Evolutionary conservation across 2,329 filamentous ascomycete genomes (phyloP).

Genomic region (Aspergillus novoparasiticus): DNA sequence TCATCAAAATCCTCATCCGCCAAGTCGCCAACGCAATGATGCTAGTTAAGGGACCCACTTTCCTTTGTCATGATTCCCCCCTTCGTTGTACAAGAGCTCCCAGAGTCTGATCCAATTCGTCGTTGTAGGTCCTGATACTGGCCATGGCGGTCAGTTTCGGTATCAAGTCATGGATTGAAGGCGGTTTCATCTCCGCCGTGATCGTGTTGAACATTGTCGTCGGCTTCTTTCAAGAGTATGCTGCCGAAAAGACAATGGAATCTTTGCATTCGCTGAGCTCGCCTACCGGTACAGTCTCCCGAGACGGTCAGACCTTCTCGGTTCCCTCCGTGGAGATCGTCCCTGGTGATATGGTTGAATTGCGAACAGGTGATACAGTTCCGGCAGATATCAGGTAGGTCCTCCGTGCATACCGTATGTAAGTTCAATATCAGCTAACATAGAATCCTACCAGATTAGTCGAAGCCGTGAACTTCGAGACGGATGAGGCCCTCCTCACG

Average conservation of each 20-base stretch:
- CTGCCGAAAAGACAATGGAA: slow-evolving; percentile 61
- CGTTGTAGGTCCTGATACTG: slow-evolving; percentile 69
- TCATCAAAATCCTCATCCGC: slow-evolving; percentile 68
- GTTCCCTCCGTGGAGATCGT: slow-evolving; percentile 60
- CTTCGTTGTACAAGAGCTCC: slow-evolving; percentile 12
- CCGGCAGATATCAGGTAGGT: slow-evolving; percentile 59
- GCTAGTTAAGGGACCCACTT: slow-evolving; percentile 50
- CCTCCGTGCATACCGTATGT: not conserved
- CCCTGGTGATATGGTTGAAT: slow-evolving; percentile 56
- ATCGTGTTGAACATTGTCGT: slow-evolving; percentile 60
- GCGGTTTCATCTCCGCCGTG: slow-evolving; percentile 59
- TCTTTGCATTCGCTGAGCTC: slow-evolving; percentile 56
- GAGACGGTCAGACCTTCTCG: slow-evolving; percentile 55
- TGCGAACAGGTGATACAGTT: slow-evolving; percentile 58
- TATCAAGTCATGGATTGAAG: slow-evolving; percentile 58
- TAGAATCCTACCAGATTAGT: slow-evolving; percentile 34
- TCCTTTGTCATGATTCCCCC: slow-evolving; percentile 3
- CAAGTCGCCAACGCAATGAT: slow-evolving; percentile 71
- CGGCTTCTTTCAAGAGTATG: slow-evolving; percentile 61
- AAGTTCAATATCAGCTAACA: not conserved
- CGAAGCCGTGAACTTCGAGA: slow-evolving; percentile 68
- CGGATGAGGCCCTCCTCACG: slow-evolving; percentile 65
- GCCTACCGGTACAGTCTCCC: slow-evolving; percentile 56
- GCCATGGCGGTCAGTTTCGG: slow-evolving; percentile 66
- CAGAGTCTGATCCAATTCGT: slow-evolving; percentile 34